Conservation (phyloP, 202 grass and related monocot genomes). For the Bolboschoenoplectus hybrid region DNA sequence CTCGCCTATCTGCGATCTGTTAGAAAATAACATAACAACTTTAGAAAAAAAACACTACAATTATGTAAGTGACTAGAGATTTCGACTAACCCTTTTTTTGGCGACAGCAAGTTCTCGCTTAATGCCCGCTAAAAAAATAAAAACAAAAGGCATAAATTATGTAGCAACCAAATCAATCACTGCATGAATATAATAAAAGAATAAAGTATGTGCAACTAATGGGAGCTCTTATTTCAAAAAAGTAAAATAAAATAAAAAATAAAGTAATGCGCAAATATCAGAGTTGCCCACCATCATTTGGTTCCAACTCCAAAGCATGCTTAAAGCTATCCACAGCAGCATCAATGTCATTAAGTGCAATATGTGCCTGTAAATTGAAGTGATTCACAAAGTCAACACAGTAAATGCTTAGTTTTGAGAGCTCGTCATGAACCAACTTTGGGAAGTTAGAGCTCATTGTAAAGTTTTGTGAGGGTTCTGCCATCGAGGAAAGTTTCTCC, state of each 20-base stretch:
- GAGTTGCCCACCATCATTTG: conserved; percentile 76
- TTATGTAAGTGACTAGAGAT: conserved; percentile 21
- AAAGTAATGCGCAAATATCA: conserved; percentile 25
- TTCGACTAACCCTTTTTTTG: conserved; percentile 77
- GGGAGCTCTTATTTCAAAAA: no score
- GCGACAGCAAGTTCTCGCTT: conserved; percentile 80
- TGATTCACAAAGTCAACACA: conserved; percentile 38
- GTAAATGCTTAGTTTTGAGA: neutral
- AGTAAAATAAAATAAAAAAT: conserved; percentile 12
- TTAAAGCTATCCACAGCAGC: conserved; percentile 88
- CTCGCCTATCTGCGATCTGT: conserved; percentile 73
- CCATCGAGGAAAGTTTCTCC: conserved; percentile 3
- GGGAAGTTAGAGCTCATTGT: neutral
- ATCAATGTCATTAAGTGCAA: conserved; percentile 87
- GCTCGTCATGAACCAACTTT: neutral
- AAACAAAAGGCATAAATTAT: conserved; percentile 29
- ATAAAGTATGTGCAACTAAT: no score
- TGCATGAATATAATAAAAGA: conserved; percentile 18
- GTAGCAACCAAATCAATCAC: conserved; percentile 17
- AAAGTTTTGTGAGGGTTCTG: neutral
- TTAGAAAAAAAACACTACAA: neutral
- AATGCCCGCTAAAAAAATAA: conserved; percentile 58
- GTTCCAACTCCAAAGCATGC: conserved; percentile 76
- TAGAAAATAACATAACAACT: conserved; percentile 38
- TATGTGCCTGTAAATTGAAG: conserved; percentile 64